A percentile compares a stretch with the other conserved stretches of the same genome.
Evolutionary conservation across 2,329 filamentous ascomycete species (phyloP).

Genomic region (Penicillium sclerotigenum): DNA sequence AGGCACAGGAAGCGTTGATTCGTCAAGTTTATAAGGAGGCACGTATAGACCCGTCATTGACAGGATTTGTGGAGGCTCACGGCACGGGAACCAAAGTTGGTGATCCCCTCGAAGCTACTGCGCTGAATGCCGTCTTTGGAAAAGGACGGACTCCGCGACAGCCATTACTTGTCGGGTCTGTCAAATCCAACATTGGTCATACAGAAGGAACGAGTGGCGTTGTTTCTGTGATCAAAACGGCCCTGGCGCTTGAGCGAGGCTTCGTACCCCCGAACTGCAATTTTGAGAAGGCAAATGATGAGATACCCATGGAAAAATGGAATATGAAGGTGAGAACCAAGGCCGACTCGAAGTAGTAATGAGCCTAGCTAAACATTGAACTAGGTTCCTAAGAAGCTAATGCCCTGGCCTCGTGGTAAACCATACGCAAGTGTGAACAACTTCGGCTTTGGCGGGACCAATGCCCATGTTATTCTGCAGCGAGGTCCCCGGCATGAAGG

Average conservation of each 20-base stretch:
- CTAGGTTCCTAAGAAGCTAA: constrained; percentile 21
- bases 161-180: constrained; percentile 27
- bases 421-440: constrained; percentile 31
- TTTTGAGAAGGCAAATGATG: constrained; percentile 23
- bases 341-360: neutral
- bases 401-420: constrained; percentile 27
- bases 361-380: neutral
- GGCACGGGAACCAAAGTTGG: constrained; percentile 43
- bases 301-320: constrained; percentile 26
- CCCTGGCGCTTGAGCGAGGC: constrained; percentile 27
- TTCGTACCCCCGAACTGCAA: constrained; percentile 29
- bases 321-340: constrained; percentile 22
- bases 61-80: constrained; percentile 43
- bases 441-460: constrained; percentile 38
- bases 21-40: constrained; percentile 37
- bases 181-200: constrained; percentile 33
- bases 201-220: constrained; percentile 29
- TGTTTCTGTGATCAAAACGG: constrained; percentile 28
- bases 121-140: constrained; percentile 22
- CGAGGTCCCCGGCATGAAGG: constrained; percentile 18
- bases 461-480: constrained; percentile 33
- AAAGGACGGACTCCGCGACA: constrained; percentile 18
- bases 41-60: constrained; percentile 30
- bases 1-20: constrained; percentile 42
- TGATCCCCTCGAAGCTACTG: constrained; percentile 32